Conservation (phyloP, 1,284 basidiomycete species). For the Xanthoconium separans region DNA sequence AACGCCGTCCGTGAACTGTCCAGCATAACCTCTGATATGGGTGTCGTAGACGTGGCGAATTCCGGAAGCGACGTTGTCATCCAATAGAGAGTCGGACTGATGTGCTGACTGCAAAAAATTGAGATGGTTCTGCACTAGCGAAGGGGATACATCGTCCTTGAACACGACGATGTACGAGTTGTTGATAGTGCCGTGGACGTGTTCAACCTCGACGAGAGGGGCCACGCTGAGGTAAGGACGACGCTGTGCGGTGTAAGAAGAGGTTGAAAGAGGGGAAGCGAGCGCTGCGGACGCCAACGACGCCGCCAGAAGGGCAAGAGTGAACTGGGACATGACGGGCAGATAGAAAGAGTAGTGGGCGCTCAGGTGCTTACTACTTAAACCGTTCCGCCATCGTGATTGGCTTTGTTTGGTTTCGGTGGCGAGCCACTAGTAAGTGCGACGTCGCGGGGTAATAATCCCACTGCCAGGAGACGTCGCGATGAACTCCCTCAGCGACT, state of each 20-base stretch:
- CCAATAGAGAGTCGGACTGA: constrained; percentile 45
- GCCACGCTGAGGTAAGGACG: constrained; percentile 53
- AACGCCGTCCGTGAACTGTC: constrained; percentile 74
- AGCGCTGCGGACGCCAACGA: constrained; percentile 41
- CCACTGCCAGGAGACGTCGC: no score
- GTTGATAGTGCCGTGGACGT: constrained; percentile 73
- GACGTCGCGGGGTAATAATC: no score
- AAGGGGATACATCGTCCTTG: constrained; percentile 63
- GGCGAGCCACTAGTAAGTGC: constrained; percentile 15
- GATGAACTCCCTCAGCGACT: no score
- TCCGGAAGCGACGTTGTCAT: constrained; percentile 48
- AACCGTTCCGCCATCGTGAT: constrained; percentile 15
- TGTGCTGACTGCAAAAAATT: constrained; percentile 66
- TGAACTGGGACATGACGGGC: constrained; percentile 41
- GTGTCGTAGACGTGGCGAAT: constrained; percentile 72
- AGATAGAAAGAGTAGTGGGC: constrained; percentile 8
- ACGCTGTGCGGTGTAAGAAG: constrained; percentile 40
- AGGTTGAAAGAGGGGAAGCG: constrained; percentile 68
- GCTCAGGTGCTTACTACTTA: constrained; percentile 20
- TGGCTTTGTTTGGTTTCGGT: constrained; percentile 32
- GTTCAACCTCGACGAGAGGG: constrained; percentile 53
- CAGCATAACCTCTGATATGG: constrained; percentile 82
- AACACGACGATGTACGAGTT: constrained; percentile 91
- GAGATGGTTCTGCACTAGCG: constrained; percentile 70
- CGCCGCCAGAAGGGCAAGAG: constrained; percentile 41